phyloP scores from a whole-genome alignment of 2,329 filamentous ascomycete species.

The Bertia moriformis region DNA sequence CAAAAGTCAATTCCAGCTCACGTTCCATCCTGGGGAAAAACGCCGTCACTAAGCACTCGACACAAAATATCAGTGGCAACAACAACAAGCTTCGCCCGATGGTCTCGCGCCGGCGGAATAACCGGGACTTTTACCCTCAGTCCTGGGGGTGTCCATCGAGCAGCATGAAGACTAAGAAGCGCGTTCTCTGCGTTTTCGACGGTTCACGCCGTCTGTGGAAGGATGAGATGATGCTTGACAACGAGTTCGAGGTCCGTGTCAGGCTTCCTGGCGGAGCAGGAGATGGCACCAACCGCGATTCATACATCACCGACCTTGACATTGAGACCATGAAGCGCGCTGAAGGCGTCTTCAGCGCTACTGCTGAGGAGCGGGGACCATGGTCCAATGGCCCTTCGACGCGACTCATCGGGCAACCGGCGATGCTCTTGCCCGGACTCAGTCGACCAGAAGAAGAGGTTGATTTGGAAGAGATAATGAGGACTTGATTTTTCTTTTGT shows the following conservation, averaged over 20 bases:
- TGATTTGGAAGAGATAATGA: not conserved
- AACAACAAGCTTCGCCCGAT: not conserved
- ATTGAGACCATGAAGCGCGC: conserved; percentile 47
- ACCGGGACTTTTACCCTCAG: conserved; percentile 48
- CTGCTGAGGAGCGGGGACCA: conserved; percentile 43
- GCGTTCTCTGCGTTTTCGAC: conserved; percentile 50
- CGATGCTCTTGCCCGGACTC: not conserved
- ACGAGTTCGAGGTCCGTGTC: conserved; percentile 49
- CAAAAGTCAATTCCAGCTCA: conserved; percentile 14
- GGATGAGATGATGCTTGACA: conserved; percentile 57
- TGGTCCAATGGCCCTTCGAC: conserved; percentile 21
- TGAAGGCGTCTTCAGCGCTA: conserved; percentile 39
- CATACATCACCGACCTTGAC: conserved; percentile 49
- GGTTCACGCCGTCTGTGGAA: conserved; percentile 49
- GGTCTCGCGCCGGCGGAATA: conserved; percentile 35
- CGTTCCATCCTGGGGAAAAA: not conserved
- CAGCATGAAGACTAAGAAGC: conserved; percentile 56
- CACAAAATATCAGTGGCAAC: not conserved
- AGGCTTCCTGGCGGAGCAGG: conserved; percentile 28
- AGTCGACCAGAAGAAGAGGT: not conserved
- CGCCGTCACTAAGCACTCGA: not conserved
- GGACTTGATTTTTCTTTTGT: not conserved
- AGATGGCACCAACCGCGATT: conserved; percentile 14
- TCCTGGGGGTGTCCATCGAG: conserved; percentile 47
- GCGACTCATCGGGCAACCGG: not conserved